Percentiles rank a stretch among this genome's conserved stretches.
phyloP scores from a whole-genome alignment of 441 rosid species.

The Populus tomentosa region DNA sequence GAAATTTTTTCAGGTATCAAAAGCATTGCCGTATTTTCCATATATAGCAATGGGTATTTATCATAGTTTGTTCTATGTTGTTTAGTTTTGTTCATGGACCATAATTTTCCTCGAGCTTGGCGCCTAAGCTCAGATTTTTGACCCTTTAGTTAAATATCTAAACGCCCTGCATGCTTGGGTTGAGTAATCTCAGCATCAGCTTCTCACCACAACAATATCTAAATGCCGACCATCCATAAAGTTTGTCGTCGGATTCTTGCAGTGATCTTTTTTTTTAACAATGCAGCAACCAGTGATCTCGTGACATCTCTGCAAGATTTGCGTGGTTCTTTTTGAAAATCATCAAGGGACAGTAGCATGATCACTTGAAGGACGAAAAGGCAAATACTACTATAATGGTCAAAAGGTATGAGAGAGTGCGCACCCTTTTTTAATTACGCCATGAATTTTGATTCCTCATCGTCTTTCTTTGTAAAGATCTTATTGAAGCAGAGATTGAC shows the following conservation, averaged over 20 bases:
- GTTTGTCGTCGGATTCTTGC: slow-evolving; percentile 20
- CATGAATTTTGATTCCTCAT: slow-evolving; percentile 27
- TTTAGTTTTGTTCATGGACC: background rate
- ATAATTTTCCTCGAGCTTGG: background rate
- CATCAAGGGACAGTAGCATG: background rate
- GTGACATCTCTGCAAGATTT: slow-evolving; percentile 12
- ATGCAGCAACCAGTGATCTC: slow-evolving; percentile 8
- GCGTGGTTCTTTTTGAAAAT: background rate
- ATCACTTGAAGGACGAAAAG: slow-evolving; percentile 7
- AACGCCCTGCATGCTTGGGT: background rate
- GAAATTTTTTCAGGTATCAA: background rate
- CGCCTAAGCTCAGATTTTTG: background rate
- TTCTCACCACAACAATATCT: background rate
- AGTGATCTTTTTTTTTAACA: slow-evolving; percentile 2
- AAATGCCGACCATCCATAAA: slow-evolving; percentile 29
- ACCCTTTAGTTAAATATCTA: background rate
- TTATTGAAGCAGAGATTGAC: background rate
- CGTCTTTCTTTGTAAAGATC: slow-evolving; percentile 2
- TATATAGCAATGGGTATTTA: slow-evolving; percentile 7
- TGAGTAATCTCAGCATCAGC: background rate
- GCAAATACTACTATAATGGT: slow-evolving; percentile 13
- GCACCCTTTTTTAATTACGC: slow-evolving; percentile 12
- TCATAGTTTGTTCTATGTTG: slow-evolving; percentile 12
- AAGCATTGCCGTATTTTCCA: background rate
- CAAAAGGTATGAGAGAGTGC: slow-evolving; percentile 22